phyloP scores from a whole-genome alignment of 2,329 filamentous ascomycete species.

The Scytalidium lignicola region DNA sequence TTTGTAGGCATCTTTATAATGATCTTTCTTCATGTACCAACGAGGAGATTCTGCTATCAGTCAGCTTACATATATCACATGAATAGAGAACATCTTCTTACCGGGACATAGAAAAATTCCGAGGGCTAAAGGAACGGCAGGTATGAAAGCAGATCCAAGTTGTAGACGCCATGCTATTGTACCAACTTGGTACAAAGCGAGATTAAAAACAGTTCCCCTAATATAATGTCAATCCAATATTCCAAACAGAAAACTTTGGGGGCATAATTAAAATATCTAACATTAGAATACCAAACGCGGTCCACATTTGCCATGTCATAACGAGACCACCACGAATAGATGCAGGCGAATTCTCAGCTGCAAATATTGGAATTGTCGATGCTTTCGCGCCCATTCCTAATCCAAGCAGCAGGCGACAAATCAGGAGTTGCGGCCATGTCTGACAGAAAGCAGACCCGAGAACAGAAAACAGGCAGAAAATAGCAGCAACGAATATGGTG shows the following conservation, averaged over 20 bases:
- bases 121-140: slow-evolving; percentile 50
- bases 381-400: slow-evolving; percentile 58
- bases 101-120: slow-evolving; percentile 60
- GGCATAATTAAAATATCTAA: background rate
- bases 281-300: slow-evolving; percentile 54
- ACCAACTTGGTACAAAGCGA: slow-evolving; percentile 49
- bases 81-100: too few species aligned
- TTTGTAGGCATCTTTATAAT: slow-evolving; percentile 54
- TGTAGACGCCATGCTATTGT: slow-evolving; percentile 57
- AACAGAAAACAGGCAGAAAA: slow-evolving; percentile 57
- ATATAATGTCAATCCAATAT: too few species aligned
- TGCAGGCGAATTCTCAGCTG: slow-evolving; percentile 50
- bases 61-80: too few species aligned
- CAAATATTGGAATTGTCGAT: slow-evolving; percentile 62
- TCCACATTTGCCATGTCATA: slow-evolving; percentile 79
- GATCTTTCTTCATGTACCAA: slow-evolving; percentile 63
- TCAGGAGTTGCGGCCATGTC: slow-evolving; percentile 52
- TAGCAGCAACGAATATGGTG: slow-evolving; percentile 57
- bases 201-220: slow-evolving; percentile 46
- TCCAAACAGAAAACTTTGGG: too few species aligned
- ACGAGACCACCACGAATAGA: slow-evolving; percentile 55
- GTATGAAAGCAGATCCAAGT: slow-evolving; percentile 59
- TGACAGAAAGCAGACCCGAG: slow-evolving; percentile 56
- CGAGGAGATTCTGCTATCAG: slow-evolving; percentile 47
- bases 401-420: slow-evolving; percentile 51